Base-by-base conservation (phyloP, 1,284 basidiomycete genomes). In the Leucoagaricus sp. region DNA sequence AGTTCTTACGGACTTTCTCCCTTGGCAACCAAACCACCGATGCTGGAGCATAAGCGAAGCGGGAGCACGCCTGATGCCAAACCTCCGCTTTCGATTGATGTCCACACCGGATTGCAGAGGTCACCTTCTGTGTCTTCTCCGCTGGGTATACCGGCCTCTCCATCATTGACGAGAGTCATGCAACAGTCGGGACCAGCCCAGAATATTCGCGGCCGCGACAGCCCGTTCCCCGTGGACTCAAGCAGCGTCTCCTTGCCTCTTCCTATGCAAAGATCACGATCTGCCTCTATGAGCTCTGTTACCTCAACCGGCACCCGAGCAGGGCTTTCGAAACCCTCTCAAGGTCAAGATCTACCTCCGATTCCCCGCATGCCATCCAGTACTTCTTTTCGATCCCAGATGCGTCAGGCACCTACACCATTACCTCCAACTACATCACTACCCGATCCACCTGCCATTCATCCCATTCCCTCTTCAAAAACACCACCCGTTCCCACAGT, bases 81-180 rank as follows among this genome's bases (percentile, higher is more conserved):
- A 44, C 8, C 31, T 0, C 3, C 36, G 7, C 17, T 55, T 13
- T 33, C 54, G 12, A 7, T 55, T 8, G 54, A 55, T 10, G 41
- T 46, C 12, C 46, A 48, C 17, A 13, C 19, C 9, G 6, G n/a
- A 17, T n/a, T 56, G 3, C 40, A 36, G 49, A 40, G 48, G 25
- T 46, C 54, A 8, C 54, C 48, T 26, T 50, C 54, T 15, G 19
- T 56, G 9, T 49, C 54, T 4, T 56, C 54, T 23, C 47, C 48
- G 15, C 13, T 38, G n/a, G 41, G 48, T 5, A 50, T 46, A 17
- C 48, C 54, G 7, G 17, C 29, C 4, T 45, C 33, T 9, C 48
- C 54, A 7, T 36, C 33, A 10, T 2, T 45, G 25, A 36, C 8
- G 15, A 23, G 23, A 45, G 4, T 25, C 12, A 26, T 6, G 12